Percentiles rank a stretch among this genome's conserved stretches.
Evolutionary conservation across 2,329 filamentous ascomycete genomes (phyloP).

Genomic region (Dryadomyces quercivorus): DNA sequence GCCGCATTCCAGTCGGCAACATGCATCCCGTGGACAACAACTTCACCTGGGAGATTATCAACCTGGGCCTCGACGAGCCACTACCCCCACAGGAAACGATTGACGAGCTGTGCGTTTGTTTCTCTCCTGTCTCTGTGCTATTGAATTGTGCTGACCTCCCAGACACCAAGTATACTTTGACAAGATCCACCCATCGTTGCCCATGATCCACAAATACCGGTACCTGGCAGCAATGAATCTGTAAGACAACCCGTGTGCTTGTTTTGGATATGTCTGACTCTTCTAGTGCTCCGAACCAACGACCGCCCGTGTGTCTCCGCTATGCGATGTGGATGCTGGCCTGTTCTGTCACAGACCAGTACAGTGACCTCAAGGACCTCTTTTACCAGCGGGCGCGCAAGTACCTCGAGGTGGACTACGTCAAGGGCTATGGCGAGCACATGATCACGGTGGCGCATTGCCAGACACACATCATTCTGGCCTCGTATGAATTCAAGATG

Average conservation of each 20-base stretch:
- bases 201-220: conserved; percentile 80
- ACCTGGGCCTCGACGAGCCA: conserved; percentile 46
- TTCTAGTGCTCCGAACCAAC: conserved; percentile 59
- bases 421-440: conserved; percentile 83
- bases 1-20: conserved; percentile 32
- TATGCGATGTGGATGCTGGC: conserved; percentile 96
- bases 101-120: conserved; percentile 61
- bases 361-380: conserved; percentile 63
- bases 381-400: conserved; percentile 87
- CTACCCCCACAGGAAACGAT: conserved; percentile 50
- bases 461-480: conserved; percentile 71
- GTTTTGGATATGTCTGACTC: conserved; percentile 4
- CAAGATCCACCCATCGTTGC: conserved; percentile 73
- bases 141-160: conserved; percentile 3
- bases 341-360: conserved; percentile 77
- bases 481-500: conserved; percentile 87
- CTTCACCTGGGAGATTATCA: conserved; percentile 70
- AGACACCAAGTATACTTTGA: conserved; percentile 81
- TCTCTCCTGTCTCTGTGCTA: background rate
- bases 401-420: conserved; percentile 79
- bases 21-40: conserved; percentile 38
- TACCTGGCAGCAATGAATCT: conserved; percentile 85
- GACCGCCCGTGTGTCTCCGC: conserved; percentile 75
- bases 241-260: conserved; percentile 20
- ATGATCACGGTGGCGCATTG: conserved; percentile 78